Evolutionary conservation across 2,329 filamentous ascomycete species (phyloP).

Genomic region (Trichoderma guizhouense): DNA sequence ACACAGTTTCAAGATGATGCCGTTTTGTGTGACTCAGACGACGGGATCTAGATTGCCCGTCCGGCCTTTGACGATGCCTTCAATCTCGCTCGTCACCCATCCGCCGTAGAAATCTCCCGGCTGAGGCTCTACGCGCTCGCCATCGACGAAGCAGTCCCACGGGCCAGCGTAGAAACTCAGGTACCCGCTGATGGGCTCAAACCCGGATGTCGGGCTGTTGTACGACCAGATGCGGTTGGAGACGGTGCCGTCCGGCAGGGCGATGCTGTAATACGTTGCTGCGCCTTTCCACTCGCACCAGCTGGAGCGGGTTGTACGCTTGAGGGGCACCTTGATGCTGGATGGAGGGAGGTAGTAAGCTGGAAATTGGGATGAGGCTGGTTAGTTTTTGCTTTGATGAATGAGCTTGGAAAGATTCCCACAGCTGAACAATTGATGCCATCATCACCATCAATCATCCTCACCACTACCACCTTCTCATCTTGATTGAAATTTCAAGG

Average conservation of each 20-base stretch:
- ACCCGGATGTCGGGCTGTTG: constrained; percentile 49
- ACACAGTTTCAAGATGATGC: not conserved
- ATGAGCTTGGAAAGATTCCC: constrained; percentile 31
- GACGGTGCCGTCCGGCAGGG: constrained; percentile 41
- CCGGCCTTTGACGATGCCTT: constrained; percentile 46
- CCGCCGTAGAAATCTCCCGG: constrained; percentile 63
- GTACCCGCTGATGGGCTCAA: constrained; percentile 52
- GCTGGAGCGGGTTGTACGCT: constrained; percentile 41
- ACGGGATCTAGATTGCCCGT: constrained; percentile 40
- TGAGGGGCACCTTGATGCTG: constrained; percentile 46
- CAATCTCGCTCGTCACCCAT: constrained; percentile 60
- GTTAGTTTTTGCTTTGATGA: not conserved
- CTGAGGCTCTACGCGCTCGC: constrained; percentile 56
- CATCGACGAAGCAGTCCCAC: constrained; percentile 61
- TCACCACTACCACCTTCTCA: not conserved
- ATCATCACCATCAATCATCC: not conserved
- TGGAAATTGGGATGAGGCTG: constrained; percentile 23
- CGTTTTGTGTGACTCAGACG: constrained; percentile 22
- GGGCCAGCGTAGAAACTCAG: constrained; percentile 59
- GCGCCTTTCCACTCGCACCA: constrained; percentile 61
- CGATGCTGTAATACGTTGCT: constrained; percentile 56
- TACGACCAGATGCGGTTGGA: constrained; percentile 58
- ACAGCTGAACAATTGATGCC: constrained; percentile 36
- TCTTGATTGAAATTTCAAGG: not conserved
- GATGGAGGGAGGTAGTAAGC: constrained; percentile 59